Conservation (phyloP, 495 filamentous ascomycete species). For the Neurospora intermedia region DNA sequence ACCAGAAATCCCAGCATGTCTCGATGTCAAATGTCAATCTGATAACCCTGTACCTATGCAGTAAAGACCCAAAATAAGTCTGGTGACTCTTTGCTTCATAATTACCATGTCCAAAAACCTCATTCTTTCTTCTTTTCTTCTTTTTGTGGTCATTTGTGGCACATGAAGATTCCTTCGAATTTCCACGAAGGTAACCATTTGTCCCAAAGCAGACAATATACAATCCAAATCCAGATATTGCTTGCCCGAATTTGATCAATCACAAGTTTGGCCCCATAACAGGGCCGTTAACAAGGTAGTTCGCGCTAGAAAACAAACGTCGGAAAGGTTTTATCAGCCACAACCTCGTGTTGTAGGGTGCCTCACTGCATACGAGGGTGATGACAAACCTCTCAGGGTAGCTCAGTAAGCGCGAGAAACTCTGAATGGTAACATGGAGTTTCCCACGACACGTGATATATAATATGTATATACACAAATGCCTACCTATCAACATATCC, state of each 20-base stretch:
- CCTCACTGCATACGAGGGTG: no score
- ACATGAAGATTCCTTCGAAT: neutral
- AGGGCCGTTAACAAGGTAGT: neutral
- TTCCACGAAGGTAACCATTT: neutral
- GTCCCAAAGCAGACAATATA: neutral
- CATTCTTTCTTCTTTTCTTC: no score
- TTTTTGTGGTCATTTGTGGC: neutral
- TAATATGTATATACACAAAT: no score
- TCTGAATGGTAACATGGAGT: neutral
- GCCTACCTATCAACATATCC: neutral
- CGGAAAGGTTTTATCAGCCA: neutral
- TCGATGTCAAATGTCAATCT: neutral
- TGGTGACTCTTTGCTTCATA: neutral
- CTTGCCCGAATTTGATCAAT: neutral
- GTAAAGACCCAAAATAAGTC: neutral
- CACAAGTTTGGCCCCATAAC: neutral
- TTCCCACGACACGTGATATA: neutral
- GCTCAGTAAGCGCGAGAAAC: neutral
- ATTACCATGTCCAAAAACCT: neutral
- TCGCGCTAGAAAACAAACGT: neutral
- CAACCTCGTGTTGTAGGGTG: neutral
- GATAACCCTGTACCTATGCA: neutral
- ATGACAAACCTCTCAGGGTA: neutral
- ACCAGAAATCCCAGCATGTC: neutral
- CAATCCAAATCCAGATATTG: neutral